phyloP scores from a whole-genome alignment of 2,329 filamentous ascomycete genomes.

The Juglanconis juglandina region DNA sequence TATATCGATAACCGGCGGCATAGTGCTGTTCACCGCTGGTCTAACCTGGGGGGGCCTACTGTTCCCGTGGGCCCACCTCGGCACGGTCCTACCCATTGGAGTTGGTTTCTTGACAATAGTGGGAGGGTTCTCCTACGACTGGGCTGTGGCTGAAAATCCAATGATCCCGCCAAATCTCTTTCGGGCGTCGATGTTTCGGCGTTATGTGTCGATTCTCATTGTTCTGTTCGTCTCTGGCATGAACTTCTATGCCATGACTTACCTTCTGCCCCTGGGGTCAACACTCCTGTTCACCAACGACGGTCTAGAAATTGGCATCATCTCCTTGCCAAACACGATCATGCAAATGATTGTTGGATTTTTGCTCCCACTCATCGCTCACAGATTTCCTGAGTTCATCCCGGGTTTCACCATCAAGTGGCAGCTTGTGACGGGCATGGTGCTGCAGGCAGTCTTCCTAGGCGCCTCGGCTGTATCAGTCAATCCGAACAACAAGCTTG shows the following conservation, averaged over 20 bases:
- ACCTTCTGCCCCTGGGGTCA: not conserved
- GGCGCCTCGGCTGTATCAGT: conserved; percentile 3
- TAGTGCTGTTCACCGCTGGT: not conserved
- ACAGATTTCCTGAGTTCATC: conserved; percentile 4
- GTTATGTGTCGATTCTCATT: conserved; percentile 3
- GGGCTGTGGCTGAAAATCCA: conserved; percentile 4
- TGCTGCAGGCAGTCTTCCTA: conserved; percentile 6
- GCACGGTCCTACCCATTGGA: not conserved
- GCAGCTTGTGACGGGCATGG: conserved; percentile 2
- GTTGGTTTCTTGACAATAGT: not conserved
- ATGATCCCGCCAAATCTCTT: conserved; percentile 8
- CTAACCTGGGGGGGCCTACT: conserved; percentile 2
- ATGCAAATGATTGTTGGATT: not conserved
- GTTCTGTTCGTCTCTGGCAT: conserved; percentile 6
- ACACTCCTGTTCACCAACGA: conserved; percentile 5
- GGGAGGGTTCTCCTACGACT: conserved; percentile 1
- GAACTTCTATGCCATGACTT: conserved; percentile 6
- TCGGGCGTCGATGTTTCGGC: conserved; percentile 6
- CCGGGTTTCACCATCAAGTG: conserved; percentile 8
- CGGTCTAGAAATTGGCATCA: conserved; percentile 4
- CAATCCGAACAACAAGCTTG: conserved; percentile 5
- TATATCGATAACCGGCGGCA: conserved; percentile 1
- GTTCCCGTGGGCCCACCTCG: not conserved
- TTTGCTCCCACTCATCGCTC: not conserved
- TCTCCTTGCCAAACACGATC: not conserved